These are phyloP conservation scores for Haplosporangium sp. DNA, from an alignment of 371 early-diverging fungal genomes.

Conservation along the genomic window DNA sequence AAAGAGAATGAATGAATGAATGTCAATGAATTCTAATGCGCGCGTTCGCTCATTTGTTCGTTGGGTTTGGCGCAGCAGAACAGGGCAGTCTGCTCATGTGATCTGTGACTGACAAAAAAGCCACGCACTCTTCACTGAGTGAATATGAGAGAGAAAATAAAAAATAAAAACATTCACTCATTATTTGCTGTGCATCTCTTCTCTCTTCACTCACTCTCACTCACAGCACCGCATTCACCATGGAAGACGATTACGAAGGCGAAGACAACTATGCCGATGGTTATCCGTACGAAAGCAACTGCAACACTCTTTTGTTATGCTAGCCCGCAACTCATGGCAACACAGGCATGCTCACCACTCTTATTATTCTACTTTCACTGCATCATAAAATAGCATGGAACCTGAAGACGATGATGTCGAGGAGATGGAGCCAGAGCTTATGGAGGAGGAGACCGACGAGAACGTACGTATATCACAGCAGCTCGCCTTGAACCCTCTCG, in stretches of 20 bases:
- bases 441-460: conserved; percentile 29
- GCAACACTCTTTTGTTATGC: neutral
- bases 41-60: too few species aligned
- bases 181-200: too few species aligned
- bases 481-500: neutral
- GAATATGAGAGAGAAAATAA: too few species aligned
- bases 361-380: conserved; percentile 10
- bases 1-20: too few species aligned
- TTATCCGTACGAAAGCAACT: conserved; percentile 35
- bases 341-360: neutral
- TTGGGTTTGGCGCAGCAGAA: too few species aligned
- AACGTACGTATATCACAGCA: conserved; percentile 20
- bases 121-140: too few species aligned
- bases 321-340: neutral
- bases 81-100: too few species aligned
- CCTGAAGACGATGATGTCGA: conserved; percentile 39
- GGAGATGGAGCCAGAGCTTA: conserved; percentile 36
- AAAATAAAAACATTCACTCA: too few species aligned
- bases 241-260: conserved; percentile 42
- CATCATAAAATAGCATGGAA: conserved; percentile 23
- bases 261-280: conserved; percentile 27
- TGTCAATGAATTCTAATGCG: too few species aligned
- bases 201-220: neutral
- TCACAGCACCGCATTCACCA: conserved; percentile 8
- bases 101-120: too few species aligned